Conservation (phyloP, 768 basidiomycete genomes). For the Panus rudis region DNA sequence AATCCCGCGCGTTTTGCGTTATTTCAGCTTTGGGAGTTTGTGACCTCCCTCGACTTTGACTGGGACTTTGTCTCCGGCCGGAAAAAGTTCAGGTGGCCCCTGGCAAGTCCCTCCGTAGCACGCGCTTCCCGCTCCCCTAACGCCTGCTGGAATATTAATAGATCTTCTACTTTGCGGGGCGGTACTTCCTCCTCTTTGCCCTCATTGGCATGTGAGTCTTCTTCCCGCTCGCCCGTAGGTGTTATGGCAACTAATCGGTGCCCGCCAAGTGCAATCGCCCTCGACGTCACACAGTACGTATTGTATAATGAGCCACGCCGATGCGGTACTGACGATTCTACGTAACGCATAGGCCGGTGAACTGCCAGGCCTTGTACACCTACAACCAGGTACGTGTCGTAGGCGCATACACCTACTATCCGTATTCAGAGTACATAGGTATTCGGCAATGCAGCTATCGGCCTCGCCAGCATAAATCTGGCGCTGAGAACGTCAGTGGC, state of each 20-base stretch:
- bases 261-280: conserved; percentile 25
- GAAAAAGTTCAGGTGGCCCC: conserved; percentile 39
- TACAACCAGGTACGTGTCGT: conserved; percentile 34
- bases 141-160: conserved; percentile 8
- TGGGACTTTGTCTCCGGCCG: conserved; percentile 33
- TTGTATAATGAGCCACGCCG: background rate
- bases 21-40: conserved; percentile 35
- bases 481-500: conserved; percentile 37
- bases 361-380: conserved; percentile 41
- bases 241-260: background rate
- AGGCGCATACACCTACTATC: background rate
- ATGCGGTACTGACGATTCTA: background rate
- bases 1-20: background rate
- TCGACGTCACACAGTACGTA: conserved; percentile 29
- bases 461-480: conserved; percentile 40
- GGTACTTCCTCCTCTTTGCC: conserved; percentile 38
- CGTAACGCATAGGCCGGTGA: conserved; percentile 24
- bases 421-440: conserved; percentile 20
- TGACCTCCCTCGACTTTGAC: conserved; percentile 37
- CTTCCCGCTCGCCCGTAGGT: background rate
- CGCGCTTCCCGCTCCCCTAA: background rate
- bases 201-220: conserved; percentile 39
- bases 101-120: conserved; percentile 23
- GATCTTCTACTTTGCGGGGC: conserved; percentile 40
- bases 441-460: conserved; percentile 36